phyloP scores from a whole-genome alignment of 2,329 filamentous ascomycete genomes.

The Didymella sp. region DNA sequence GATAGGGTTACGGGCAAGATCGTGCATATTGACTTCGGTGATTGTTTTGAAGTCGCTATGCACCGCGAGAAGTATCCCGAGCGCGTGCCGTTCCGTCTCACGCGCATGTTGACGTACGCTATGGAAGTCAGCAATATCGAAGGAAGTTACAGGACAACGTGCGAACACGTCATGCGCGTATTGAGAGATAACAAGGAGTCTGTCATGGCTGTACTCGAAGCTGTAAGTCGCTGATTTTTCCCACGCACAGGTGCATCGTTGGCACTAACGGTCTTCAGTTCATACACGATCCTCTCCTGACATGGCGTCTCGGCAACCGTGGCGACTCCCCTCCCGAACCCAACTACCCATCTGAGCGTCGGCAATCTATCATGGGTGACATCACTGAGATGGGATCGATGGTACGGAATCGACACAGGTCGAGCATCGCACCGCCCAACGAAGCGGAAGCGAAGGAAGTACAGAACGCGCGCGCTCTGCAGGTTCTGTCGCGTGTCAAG shows the following conservation, averaged over 20 bases:
- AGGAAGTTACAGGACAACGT: constrained; percentile 96
- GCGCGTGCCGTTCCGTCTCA: constrained; percentile 95
- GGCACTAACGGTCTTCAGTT: constrained; percentile 65
- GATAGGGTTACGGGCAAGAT: constrained; percentile 96
- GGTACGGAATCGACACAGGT: constrained; percentile 47
- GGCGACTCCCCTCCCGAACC: constrained; percentile 67
- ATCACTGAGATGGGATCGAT: constrained; percentile 40
- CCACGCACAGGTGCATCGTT: not conserved
- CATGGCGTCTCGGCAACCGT: constrained; percentile 80
- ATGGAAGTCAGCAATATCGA: constrained; percentile 99
- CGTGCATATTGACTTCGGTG: constrained; percentile 98
- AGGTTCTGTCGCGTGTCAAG: constrained; percentile 88
- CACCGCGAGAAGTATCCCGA: constrained; percentile 99
- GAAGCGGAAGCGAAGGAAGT: constrained; percentile 68
- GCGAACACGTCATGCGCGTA: constrained; percentile 97
- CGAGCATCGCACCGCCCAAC: constrained; percentile 46
- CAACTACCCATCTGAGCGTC: constrained; percentile 67
- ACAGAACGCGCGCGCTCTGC: constrained; percentile 90
- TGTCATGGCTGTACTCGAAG: constrained; percentile 96
- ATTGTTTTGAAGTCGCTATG: constrained; percentile 99
- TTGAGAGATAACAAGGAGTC: constrained; percentile 97
- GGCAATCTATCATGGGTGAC: constrained; percentile 64
- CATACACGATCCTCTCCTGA: constrained; percentile 98
- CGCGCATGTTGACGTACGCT: constrained; percentile 97
- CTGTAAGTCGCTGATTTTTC: constrained; percentile 66